These are phyloP conservation scores for Arabidopsis hybrid DNA, from an alignment of 441 rosid genomes.

Conservation along the genomic window DNA sequence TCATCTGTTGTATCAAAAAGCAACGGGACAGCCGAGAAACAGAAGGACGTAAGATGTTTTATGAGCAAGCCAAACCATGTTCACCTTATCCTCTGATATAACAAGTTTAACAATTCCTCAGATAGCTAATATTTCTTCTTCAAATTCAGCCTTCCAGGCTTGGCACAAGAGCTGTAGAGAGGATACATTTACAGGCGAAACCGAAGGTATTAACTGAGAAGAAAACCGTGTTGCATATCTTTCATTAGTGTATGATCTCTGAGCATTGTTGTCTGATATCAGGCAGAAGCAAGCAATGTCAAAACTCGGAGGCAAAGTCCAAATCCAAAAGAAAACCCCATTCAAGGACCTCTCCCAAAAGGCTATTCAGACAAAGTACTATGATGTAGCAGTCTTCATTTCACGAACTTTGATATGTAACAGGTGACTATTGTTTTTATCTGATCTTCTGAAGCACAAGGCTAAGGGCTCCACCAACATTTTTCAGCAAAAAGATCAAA, in stretches of 20 bases:
- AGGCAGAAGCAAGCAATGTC: conserved; percentile 56
- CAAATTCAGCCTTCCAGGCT: conserved; percentile 56
- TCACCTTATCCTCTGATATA: not conserved
- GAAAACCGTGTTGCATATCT: not conserved
- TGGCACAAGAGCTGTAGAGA: conserved; percentile 52
- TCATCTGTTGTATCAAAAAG: conserved; percentile 58
- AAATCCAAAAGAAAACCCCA: conserved; percentile 55
- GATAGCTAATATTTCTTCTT: conserved; percentile 9
- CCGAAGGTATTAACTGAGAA: conserved; percentile 57
- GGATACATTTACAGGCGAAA: conserved; percentile 50
- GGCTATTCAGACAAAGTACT: conserved; percentile 57
- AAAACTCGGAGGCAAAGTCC: conserved; percentile 54
- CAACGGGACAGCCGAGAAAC: conserved; percentile 52
- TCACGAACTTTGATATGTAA: not conserved
- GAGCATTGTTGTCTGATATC: conserved; percentile 50
- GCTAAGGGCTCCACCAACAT: not conserved
- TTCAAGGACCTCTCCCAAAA: conserved; percentile 54
- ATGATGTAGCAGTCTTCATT: not conserved
- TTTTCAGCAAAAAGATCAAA: not conserved
- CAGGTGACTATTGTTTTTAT: not conserved
- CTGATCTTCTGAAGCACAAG: conserved; percentile 1
- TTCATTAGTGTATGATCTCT: conserved; percentile 8
- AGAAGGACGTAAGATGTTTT: conserved; percentile 56
- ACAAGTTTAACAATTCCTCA: not conserved
- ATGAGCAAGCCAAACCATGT: conserved; percentile 14